Conservation (phyloP, 208 protist genomes). For the Phytomonas francai region DNA sequence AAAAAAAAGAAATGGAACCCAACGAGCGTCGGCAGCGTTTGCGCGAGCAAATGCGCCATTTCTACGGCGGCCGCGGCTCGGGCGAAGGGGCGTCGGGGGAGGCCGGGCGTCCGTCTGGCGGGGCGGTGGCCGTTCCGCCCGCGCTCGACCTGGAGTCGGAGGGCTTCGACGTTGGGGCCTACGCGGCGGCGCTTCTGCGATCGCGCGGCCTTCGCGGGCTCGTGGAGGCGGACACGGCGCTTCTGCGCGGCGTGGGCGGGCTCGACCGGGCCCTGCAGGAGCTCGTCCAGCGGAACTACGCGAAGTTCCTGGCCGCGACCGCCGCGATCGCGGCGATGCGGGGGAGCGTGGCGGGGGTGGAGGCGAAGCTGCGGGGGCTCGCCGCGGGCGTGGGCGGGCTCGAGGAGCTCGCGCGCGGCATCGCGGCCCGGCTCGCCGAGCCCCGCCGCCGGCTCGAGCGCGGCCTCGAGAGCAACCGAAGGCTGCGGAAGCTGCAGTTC, state of each 20-base stretch:
- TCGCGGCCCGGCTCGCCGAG: slow-evolving; percentile 1
- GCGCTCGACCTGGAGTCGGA: slow-evolving; percentile 80
- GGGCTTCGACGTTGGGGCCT: slow-evolving; percentile 70
- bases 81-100: too few species aligned
- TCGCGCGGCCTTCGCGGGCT: slow-evolving; percentile 62
- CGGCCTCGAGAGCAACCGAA: slow-evolving; percentile 59
- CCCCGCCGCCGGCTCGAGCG: slow-evolving; percentile 63
- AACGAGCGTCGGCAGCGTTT: slow-evolving; percentile 50
- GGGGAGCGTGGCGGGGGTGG: slow-evolving; percentile 86
- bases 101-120: too few species aligned
- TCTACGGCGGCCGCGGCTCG: slow-evolving; percentile 64
- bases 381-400: slow-evolving; percentile 62
- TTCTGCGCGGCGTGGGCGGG: slow-evolving; percentile 57
- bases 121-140: slow-evolving; percentile 27
- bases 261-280: slow-evolving; percentile 96
- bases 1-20: slow-evolving; percentile 7
- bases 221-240: slow-evolving; percentile 70
- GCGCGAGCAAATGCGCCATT: slow-evolving; percentile 71
- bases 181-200: slow-evolving; percentile 75
- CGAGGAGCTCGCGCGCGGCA: slow-evolving; percentile 36
- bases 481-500: slow-evolving; percentile 80
- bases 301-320: slow-evolving; percentile 97
- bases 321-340: slow-evolving; percentile 95
- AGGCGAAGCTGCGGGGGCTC: slow-evolving; percentile 71
- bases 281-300: slow-evolving; percentile 99